Conservation (phyloP, 73 alveolate genomes). For the Effrenium voratum region DNA sequence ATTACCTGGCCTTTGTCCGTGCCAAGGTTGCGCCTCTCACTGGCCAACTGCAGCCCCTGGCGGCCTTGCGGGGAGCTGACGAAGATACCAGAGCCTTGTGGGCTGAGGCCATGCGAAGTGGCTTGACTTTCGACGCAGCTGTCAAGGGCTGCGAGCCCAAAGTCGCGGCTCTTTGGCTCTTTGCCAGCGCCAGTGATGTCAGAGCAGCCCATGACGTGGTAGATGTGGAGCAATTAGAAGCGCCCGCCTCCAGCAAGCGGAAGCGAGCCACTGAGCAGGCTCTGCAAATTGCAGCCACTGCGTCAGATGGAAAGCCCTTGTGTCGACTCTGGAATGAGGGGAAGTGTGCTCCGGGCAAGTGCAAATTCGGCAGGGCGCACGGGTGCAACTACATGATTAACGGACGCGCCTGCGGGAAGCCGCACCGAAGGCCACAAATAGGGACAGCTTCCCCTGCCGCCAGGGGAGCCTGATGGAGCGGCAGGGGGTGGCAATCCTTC, state of each 20-base stretch:
- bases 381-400: neutral
- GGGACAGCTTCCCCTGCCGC: neutral
- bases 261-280: neutral
- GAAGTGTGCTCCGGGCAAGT: neutral
- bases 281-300: neutral
- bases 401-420: neutral
- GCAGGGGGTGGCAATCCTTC: too few relatives aligned
- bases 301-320: neutral
- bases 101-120: neutral
- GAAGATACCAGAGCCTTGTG: neutral
- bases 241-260: neutral
- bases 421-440: neutral
- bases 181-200: neutral
- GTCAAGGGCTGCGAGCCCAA: neutral
- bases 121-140: neutral
- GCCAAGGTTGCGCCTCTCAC: neutral
- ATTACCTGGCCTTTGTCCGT: neutral
- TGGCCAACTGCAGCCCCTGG: neutral
- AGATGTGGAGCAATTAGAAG: neutral
- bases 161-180: neutral
- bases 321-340: neutral
- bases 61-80: neutral
- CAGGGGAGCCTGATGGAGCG: neutral
- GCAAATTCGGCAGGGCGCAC: neutral
- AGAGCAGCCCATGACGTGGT: neutral